Evolutionary conservation across 345 rosid species (phyloP).

Genomic region (Euphorbia lathyris): DNA sequence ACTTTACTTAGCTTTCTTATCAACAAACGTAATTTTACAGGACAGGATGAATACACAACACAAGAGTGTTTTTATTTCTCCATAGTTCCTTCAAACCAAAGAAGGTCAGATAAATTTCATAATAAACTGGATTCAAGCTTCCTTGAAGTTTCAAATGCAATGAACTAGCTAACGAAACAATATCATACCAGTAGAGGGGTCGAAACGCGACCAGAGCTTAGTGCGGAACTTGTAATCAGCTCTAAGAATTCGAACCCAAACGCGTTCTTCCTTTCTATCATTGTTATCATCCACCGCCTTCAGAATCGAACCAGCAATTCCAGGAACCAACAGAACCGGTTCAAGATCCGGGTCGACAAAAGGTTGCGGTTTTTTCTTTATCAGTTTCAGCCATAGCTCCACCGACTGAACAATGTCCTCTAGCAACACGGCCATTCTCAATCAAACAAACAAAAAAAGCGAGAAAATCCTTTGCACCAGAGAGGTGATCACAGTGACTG

Average conservation of each 20-base stretch:
- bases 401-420: constrained; percentile 73
- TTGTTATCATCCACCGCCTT: constrained; percentile 61
- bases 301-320: constrained; percentile 82
- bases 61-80: too few relatives aligned
- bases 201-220: constrained; percentile 92
- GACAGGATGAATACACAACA: neutral
- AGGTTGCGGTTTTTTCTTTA: constrained; percentile 47
- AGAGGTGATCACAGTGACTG: neutral
- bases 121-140: neutral
- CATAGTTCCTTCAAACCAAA: neutral
- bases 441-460: neutral
- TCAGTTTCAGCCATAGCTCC: constrained; percentile 63
- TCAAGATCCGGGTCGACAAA: constrained; percentile 75
- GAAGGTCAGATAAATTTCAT: neutral
- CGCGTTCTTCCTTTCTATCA: constrained; percentile 55
- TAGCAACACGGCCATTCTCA: constrained; percentile 51
- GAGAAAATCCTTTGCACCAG: neutral
- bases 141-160: neutral
- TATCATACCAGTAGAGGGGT: constrained; percentile 67
- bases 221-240: constrained; percentile 74
- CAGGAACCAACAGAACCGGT: constrained; percentile 88
- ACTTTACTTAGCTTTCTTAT: neutral
- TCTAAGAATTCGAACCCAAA: constrained; percentile 83
- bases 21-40: neutral
- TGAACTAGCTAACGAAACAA: neutral